Evolutionary conservation across 2,329 filamentous ascomycete species (phyloP).

Genomic region (Fusarium sp.): DNA sequence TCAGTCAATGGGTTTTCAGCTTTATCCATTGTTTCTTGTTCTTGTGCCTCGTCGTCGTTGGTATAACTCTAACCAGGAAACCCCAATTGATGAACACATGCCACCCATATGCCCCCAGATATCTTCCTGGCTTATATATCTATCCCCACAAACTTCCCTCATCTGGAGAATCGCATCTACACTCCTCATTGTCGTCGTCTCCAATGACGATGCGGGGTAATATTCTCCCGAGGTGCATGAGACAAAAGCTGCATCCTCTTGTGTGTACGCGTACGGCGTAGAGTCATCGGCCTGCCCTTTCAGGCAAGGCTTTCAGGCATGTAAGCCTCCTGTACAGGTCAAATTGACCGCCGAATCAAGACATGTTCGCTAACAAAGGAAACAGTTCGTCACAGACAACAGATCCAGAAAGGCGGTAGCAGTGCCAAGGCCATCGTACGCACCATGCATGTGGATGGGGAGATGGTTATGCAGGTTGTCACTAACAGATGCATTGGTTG

Average conservation of each 20-base stretch:
- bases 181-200: not conserved
- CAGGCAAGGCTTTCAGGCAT: not conserved
- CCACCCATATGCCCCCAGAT: not conserved
- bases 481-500: not conserved
- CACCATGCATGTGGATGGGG: slow-evolving; percentile 6
- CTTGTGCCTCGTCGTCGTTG: not conserved
- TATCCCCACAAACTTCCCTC: not conserved
- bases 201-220: not conserved
- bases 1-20: slow-evolving; percentile 8
- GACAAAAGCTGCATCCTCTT: not conserved
- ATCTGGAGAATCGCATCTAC: not conserved
- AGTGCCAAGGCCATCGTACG: not conserved
- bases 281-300: slow-evolving; percentile 1
- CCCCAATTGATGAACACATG: not conserved
- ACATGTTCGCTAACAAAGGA: not conserved
- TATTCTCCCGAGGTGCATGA: not conserved
- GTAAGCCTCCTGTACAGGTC: not conserved
- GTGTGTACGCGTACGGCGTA: not conserved
- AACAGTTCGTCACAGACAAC: not conserved
- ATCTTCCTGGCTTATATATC: not conserved
- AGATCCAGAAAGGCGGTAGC: not conserved
- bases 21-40: not conserved
- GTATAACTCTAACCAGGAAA: not conserved
- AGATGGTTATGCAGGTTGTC: not conserved
- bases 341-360: not conserved